Conservation (phyloP, 2,329 filamentous ascomycete species). For the Ophiosphaerella narmari region DNA sequence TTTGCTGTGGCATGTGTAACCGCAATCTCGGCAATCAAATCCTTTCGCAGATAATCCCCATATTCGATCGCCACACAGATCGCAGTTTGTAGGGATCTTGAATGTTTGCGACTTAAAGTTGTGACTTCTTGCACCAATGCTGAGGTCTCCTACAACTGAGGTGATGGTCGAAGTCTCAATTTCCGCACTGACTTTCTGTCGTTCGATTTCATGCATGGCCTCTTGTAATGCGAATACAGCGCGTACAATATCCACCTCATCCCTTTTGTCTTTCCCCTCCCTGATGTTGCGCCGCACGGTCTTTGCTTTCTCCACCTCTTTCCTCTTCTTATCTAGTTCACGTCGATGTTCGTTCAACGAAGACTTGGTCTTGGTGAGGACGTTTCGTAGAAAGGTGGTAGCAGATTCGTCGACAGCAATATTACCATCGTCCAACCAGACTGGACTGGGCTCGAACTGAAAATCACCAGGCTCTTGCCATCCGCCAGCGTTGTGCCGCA, state of each 20-base stretch:
- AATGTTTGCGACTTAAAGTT: constrained; percentile 99
- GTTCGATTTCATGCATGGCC: constrained; percentile 80
- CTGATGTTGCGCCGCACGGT: constrained; percentile 74
- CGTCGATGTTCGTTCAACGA: constrained; percentile 78
- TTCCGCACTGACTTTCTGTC: constrained; percentile 83
- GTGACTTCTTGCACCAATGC: constrained; percentile 89
- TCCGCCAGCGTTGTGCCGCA: constrained; percentile 81
- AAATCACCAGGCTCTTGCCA: constrained; percentile 87
- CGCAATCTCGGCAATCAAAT: constrained; percentile 93
- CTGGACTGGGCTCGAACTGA: constrained; percentile 88
- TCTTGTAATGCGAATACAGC: constrained; percentile 86
- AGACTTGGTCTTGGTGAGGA: constrained; percentile 86
- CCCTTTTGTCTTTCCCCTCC: constrained; percentile 84
- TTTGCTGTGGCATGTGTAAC: constrained; percentile 97
- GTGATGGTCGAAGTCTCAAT: constrained; percentile 93
- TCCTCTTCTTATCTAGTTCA: constrained; percentile 82
- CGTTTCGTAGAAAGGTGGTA: constrained; percentile 88
- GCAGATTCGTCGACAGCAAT: constrained; percentile 87
- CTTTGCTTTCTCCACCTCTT: constrained; percentile 81
- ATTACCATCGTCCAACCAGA: constrained; percentile 91
- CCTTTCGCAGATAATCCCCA: constrained; percentile 97
- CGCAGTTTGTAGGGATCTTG: constrained; percentile 98
- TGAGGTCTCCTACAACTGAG: constrained; percentile 88
- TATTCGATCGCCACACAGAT: constrained; percentile 93
- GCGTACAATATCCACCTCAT: constrained; percentile 83